Percentiles rank a stretch among this genome's conserved stretches.
Conservation (phyloP, 495 filamentous ascomycete genomes). For the Daldinia bambusicola region DNA sequence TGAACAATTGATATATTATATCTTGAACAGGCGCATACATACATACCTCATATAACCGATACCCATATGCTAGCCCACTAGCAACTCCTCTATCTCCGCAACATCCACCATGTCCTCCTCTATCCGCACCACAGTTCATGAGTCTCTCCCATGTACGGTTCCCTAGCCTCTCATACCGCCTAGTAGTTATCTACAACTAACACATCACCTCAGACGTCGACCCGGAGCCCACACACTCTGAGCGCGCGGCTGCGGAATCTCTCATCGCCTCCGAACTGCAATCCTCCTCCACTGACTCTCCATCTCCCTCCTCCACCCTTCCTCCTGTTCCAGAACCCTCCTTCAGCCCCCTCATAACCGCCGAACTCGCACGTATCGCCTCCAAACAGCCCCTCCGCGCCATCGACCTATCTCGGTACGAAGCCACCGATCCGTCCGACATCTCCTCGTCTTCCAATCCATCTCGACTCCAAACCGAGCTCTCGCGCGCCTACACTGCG, state of each 20-base stretch:
- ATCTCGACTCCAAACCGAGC: constrained; percentile 41
- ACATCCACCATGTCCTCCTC: constrained; percentile 69
- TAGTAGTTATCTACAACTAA: constrained; percentile 33
- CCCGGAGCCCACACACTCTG: constrained; percentile 66
- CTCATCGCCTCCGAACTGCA: constrained; percentile 73
- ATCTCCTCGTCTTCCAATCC: constrained; percentile 33
- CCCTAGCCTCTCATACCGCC: constrained; percentile 12
- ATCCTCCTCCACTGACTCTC: constrained; percentile 52
- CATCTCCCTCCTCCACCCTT: constrained; percentile 46
- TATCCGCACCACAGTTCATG: constrained; percentile 72
- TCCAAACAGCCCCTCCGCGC: constrained; percentile 59
- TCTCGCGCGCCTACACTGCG: constrained; percentile 67
- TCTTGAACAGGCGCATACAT: no score
- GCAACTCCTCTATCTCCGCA: neutral
- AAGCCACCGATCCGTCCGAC: constrained; percentile 57
- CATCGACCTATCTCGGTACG: constrained; percentile 86
- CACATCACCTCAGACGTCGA: constrained; percentile 71
- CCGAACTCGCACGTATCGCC: constrained; percentile 63
- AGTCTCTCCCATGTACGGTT: constrained; percentile 82
- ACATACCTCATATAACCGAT: no score
- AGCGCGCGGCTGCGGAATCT: constrained; percentile 66
- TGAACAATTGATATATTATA: no score
- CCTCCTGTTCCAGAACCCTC: constrained; percentile 44
- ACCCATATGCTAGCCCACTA: neutral
- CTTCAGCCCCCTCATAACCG: constrained; percentile 70